These are phyloP conservation scores for Aspergillus eucalypticola DNA, from an alignment of 2,329 filamentous ascomycete genomes.

Conservation along the genomic window DNA sequence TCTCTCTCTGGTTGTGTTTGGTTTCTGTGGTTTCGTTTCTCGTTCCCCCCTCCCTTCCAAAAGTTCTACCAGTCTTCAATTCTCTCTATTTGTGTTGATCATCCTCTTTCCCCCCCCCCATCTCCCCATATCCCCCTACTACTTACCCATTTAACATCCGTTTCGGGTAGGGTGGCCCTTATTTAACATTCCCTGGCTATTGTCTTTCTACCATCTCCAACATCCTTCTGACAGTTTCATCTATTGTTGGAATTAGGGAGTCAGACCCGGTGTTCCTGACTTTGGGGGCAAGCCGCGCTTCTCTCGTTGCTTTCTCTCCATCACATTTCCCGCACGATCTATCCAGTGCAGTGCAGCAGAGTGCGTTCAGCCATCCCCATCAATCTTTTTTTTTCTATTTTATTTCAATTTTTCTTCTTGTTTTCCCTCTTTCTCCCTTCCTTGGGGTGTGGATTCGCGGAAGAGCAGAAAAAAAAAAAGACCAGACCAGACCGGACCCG, in stretches of 20 bases:
- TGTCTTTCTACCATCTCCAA: background rate
- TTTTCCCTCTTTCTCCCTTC: background rate
- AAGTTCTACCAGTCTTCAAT: too few species aligned
- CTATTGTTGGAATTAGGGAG: background rate
- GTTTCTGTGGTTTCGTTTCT: constrained; percentile 6
- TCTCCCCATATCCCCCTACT: background rate
- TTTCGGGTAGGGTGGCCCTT: background rate
- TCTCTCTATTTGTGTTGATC: background rate
- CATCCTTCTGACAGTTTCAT: background rate
- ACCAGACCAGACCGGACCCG: constrained; percentile 2
- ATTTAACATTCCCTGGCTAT: background rate
- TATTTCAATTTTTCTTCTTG: too few species aligned
- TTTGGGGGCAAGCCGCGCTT: background rate
- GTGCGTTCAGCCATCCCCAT: background rate
- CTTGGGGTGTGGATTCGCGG: constrained; percentile 12
- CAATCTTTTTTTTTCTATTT: background rate
- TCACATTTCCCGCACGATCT: constrained; percentile 17
- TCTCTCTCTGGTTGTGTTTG: background rate
- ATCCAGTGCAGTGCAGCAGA: constrained; percentile 11
- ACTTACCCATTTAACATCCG: background rate
- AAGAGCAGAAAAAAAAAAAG: constrained; percentile 8
- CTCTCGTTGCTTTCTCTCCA: constrained; percentile 1
- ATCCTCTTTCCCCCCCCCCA: too few species aligned
- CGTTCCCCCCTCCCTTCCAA: background rate
- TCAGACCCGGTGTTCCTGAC: background rate